Evolutionary conservation across 1,284 basidiomycete genomes (phyloP).

Genomic region (Marasmius oreades): DNA sequence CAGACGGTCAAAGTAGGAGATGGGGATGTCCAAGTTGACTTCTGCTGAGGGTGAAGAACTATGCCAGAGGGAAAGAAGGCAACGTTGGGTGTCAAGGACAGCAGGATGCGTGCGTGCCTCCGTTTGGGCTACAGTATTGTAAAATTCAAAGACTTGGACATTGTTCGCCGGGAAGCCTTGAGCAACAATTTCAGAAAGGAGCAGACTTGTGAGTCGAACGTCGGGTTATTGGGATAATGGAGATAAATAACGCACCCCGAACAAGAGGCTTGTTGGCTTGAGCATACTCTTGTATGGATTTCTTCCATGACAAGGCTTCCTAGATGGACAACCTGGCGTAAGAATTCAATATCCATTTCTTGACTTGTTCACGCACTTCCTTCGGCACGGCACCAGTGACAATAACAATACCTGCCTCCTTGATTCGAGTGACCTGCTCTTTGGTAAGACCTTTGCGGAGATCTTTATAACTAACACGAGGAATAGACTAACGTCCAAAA

Average conservation of each 20-base stretch:
- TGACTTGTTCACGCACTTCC: slow-evolving; percentile 42
- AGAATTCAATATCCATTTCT: slow-evolving; percentile 19
- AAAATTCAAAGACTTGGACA: slow-evolving; percentile 72
- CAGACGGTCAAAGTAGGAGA: slow-evolving; percentile 76
- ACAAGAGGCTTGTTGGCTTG: slow-evolving; percentile 38
- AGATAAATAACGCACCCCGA: slow-evolving; percentile 25
- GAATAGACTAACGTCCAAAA: slow-evolving; percentile 67
- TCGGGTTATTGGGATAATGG: slow-evolving; percentile 31
- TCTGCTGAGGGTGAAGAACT: slow-evolving; percentile 33
- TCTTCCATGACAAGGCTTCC: slow-evolving; percentile 64
- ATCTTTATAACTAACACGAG: slow-evolving; percentile 47
- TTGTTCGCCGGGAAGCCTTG: slow-evolving; percentile 68
- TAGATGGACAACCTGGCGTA: slow-evolving; percentile 30
- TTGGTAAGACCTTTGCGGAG: slow-evolving; percentile 39
- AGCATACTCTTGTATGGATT: slow-evolving; percentile 53
- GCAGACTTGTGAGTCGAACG: not conserved
- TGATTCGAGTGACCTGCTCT: slow-evolving; percentile 42
- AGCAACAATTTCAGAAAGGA: too few relatives aligned
- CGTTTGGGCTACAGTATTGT: slow-evolving; percentile 62
- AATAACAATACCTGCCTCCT: slow-evolving; percentile 54
- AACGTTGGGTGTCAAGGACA: slow-evolving; percentile 47
- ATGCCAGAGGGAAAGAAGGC: slow-evolving; percentile 62
- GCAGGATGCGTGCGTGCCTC: slow-evolving; percentile 52
- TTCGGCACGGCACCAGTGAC: slow-evolving; percentile 56
- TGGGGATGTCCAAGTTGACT: slow-evolving; percentile 53